Evolutionary conservation across 768 basidiomycete species (phyloP).

Genomic region (Brasilioporus rufonigricans): DNA sequence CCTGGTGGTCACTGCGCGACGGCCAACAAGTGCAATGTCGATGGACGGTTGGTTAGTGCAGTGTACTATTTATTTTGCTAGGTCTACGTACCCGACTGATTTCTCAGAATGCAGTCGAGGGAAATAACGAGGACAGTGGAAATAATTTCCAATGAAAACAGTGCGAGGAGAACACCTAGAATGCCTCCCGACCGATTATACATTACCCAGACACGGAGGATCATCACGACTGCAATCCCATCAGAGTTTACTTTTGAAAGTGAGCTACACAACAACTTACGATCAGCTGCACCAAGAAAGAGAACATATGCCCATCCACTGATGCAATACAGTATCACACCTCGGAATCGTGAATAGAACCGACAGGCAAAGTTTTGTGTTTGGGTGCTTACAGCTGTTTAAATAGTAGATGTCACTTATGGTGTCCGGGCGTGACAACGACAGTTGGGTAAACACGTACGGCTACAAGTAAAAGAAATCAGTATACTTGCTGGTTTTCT

Average conservation of each 20-base stretch:
- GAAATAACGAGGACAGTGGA: background rate
- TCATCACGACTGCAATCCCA: background rate
- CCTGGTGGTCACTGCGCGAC: background rate
- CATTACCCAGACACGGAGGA: too few species aligned
- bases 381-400: slow-evolving; percentile 1
- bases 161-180: background rate
- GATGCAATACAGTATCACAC: background rate
- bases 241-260: background rate
- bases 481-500: background rate
- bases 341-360: background rate
- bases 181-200: background rate
- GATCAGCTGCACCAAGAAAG: background rate
- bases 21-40: too few species aligned
- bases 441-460: background rate
- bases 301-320: background rate
- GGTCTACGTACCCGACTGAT: background rate
- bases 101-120: background rate
- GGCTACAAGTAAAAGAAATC: background rate
- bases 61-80: background rate
- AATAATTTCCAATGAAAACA: background rate
- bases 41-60: background rate
- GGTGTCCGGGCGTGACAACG: too few species aligned
- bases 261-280: background rate
- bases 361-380: background rate
- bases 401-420: background rate